A percentile compares a stretch with the other conserved stretches of the same genome.
These are phyloP conservation scores for Aegle marmelos DNA, from an alignment of 345 rosid genomes.

Conservation along the genomic window DNA sequence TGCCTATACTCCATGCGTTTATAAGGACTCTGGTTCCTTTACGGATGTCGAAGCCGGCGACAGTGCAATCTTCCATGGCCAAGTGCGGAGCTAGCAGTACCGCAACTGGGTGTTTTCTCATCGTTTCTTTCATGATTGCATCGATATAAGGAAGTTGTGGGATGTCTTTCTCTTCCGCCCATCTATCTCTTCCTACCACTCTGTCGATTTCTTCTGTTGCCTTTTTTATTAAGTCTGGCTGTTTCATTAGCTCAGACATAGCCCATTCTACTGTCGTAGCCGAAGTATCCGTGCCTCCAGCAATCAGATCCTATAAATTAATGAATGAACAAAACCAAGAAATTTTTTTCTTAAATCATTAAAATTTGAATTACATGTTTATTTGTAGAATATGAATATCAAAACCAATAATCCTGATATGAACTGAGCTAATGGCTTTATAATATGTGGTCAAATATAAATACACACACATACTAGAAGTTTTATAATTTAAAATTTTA, in stretches of 20 bases:
- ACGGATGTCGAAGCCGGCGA: constrained; percentile 19
- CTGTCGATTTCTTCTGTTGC: constrained; percentile 27
- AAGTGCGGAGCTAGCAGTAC: constrained; percentile 11
- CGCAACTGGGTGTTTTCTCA: constrained; percentile 27
- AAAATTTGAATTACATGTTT: too few relatives aligned
- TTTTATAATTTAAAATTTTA: too few relatives aligned
- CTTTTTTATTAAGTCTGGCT: constrained; percentile 10
- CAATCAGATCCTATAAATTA: constrained; percentile 21
- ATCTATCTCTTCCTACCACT: constrained; percentile 23
- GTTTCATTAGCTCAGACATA: constrained; percentile 26
- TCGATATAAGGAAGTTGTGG: constrained; percentile 24
- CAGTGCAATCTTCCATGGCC: constrained; percentile 15
- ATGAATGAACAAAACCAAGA: background rate
- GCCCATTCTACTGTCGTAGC: constrained; percentile 33
- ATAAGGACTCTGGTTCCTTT: constrained; percentile 20
- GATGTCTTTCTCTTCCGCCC: constrained; percentile 27
- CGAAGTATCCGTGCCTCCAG: constrained; percentile 32
- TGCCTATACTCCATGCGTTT: constrained; percentile 30
- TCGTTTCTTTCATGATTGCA: constrained; percentile 26
- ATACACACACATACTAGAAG: too few relatives aligned
- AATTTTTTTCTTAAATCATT: too few relatives aligned
- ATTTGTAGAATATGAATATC: too few relatives aligned
- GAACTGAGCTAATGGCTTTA: too few relatives aligned
- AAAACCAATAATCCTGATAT: too few relatives aligned
- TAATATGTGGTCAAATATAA: too few relatives aligned